Base-by-base conservation (phyloP, 1,284 basidiomycete genomes). In the Rhodotorula sp. region DNA sequence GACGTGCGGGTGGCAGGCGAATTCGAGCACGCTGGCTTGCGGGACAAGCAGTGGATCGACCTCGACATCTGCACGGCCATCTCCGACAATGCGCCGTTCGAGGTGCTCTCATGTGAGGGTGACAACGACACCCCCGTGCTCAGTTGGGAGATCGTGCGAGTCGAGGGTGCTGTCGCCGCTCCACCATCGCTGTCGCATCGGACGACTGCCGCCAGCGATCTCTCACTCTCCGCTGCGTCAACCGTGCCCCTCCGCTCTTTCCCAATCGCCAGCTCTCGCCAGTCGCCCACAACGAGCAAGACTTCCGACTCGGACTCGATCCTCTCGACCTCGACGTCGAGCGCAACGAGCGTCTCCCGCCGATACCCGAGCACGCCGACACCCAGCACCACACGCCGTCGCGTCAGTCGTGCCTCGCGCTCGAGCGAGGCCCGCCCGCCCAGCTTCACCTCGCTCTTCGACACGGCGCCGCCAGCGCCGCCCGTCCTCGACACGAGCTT, bases 401-500 rank as follows among this genome's bases (percentile, higher is more conserved):
- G 45, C 21, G 25, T 17, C 23, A 34, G 46, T 3, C 25, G 34
- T 34, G 34, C 34, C 34, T 34, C 46, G 19, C 27, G 61, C 25
- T 14, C 62, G 10, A 5, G 42, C 12, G 58, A 58, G 13, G 27
- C 52, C 2, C 56, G 71, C 4, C 63, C 71, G 4, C 74, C 68
- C 1, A 57, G 58, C 45, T 73, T 66, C 58, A 68, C 63, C 16
- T 66, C 66, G 2, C 61, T 75, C 4, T 75, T 75, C 66, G 71
- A 75, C 61, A 73, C 66, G 7, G 63, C 68, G 5, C 64, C 66
- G 9, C 74, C 74, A 7, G 50, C 64, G 2, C 61, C 66, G 4
- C 73, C 62, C 23, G 64, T 60, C 9, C 50, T 72, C 56, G 62
- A 64, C 23, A 34, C 61, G 25, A 58, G 57, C 64, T 45, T 65